Percentiles rank a stretch among this genome's conserved stretches.
These are phyloP conservation scores for Saccharomyces hybrid DNA, from an alignment of 1,139 yeast genomes.

Conservation along the genomic window DNA sequence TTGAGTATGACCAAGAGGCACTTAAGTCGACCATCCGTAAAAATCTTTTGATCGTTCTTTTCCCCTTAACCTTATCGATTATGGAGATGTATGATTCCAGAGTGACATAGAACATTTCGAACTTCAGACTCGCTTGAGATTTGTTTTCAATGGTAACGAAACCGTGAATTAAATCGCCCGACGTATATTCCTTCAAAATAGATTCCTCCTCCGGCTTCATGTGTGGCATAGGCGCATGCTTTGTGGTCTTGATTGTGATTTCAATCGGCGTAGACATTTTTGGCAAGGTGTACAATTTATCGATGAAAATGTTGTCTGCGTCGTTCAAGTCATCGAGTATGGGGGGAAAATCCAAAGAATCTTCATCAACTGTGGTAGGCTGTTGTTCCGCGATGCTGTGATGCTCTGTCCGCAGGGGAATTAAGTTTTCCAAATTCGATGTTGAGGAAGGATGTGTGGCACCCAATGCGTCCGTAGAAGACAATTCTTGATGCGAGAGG, in stretches of 20 bases:
- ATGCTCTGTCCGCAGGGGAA: conserved; percentile 13
- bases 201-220: conserved; percentile 31
- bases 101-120: conserved; percentile 51
- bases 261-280: conserved; percentile 28
- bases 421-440: conserved; percentile 8
- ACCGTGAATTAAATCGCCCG: conserved; percentile 50
- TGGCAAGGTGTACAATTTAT: conserved; percentile 32
- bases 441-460: conserved; percentile 3
- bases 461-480: background rate
- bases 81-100: conserved; percentile 42
- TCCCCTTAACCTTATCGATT: conserved; percentile 24
- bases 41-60: conserved; percentile 32
- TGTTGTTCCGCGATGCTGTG: conserved; percentile 1
- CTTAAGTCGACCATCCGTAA: conserved; percentile 37
- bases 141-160: conserved; percentile 41
- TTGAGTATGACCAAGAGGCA: conserved; percentile 37
- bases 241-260: conserved; percentile 33
- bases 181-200: conserved; percentile 40
- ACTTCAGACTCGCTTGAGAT: conserved; percentile 37
- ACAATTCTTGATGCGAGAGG: conserved; percentile 3
- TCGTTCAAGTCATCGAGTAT: conserved; percentile 18
- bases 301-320: conserved; percentile 28
- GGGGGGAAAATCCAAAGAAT: conserved; percentile 3
- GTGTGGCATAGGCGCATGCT: conserved; percentile 30
- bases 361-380: conserved; percentile 2